These are phyloP conservation scores for Trichophyton schoenleinii DNA, from an alignment of 2,329 filamentous ascomycete species.

Conservation along the genomic window DNA sequence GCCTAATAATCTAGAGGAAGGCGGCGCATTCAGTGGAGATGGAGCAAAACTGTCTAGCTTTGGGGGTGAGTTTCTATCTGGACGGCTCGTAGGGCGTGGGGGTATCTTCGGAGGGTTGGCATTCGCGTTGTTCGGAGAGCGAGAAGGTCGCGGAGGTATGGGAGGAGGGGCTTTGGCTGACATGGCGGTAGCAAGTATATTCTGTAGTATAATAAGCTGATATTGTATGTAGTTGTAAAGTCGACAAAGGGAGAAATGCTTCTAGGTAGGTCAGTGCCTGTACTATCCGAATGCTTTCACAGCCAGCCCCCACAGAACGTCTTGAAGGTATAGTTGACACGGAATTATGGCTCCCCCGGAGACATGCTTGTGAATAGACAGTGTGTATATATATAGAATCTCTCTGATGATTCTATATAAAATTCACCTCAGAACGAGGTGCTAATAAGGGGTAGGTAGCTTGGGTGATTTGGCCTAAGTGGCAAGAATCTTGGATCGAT, in stretches of 20 bases:
- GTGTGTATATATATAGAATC: not conserved
- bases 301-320: not conserved
- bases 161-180: constrained; percentile 17
- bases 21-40: constrained; percentile 12
- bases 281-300: not conserved
- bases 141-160: constrained; percentile 21
- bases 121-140: constrained; percentile 29
- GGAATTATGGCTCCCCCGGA: not conserved
- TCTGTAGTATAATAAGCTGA: not conserved
- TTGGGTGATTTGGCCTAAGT: constrained; percentile 13
- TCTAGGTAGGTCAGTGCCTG: not conserved
- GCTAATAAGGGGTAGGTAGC: not conserved
- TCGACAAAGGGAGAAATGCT: not conserved
- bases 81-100: constrained; percentile 9
- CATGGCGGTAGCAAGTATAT: constrained; percentile 3
- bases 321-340: not conserved
- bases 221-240: not conserved
- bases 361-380: not conserved
- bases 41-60: constrained; percentile 10
- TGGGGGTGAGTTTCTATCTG: constrained; percentile 8
- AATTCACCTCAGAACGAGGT: not conserved
- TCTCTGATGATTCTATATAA: not conserved
- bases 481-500: not conserved
- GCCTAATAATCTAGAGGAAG: not conserved
- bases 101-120: constrained; percentile 11